phyloP scores from a whole-genome alignment of 805 yeast genomes.

The Yarrowia divulgata region DNA sequence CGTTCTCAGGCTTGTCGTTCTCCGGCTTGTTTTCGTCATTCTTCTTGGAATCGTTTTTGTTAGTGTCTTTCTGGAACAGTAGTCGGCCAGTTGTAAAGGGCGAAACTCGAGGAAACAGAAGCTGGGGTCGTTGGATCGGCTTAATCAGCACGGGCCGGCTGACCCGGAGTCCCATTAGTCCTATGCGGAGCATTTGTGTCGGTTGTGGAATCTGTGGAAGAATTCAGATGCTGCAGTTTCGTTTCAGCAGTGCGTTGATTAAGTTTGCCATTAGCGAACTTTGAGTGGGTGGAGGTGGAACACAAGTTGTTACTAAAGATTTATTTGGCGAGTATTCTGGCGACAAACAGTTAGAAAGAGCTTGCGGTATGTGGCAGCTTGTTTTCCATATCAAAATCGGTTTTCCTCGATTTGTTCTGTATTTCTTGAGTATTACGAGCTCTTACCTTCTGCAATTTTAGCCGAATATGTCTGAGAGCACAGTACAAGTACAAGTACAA shows the following conservation, averaged over 20 bases:
- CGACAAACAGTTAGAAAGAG: too few relatives aligned
- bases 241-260: neutral
- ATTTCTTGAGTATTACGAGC: too few relatives aligned
- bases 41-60: neutral
- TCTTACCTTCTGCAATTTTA: too few relatives aligned
- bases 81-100: neutral
- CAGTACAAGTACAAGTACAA: too few relatives aligned
- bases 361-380: too few relatives aligned
- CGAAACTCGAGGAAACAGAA: neutral
- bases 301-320: too few relatives aligned
- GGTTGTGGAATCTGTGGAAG: neutral
- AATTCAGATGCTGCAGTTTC: neutral
- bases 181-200: conserved; percentile 28
- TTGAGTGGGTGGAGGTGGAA: neutral
- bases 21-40: neutral
- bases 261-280: neutral
- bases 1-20: neutral
- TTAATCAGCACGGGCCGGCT: conserved; percentile 12
- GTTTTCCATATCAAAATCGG: too few relatives aligned
- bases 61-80: neutral
- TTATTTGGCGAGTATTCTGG: too few relatives aligned
- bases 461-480: too few relatives aligned
- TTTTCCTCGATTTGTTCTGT: too few relatives aligned
- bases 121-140: conserved; percentile 2
- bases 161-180: conserved; percentile 26